Conservation (phyloP, 2,329 filamentous ascomycete species). For the Eurotiales sp. region DNA sequence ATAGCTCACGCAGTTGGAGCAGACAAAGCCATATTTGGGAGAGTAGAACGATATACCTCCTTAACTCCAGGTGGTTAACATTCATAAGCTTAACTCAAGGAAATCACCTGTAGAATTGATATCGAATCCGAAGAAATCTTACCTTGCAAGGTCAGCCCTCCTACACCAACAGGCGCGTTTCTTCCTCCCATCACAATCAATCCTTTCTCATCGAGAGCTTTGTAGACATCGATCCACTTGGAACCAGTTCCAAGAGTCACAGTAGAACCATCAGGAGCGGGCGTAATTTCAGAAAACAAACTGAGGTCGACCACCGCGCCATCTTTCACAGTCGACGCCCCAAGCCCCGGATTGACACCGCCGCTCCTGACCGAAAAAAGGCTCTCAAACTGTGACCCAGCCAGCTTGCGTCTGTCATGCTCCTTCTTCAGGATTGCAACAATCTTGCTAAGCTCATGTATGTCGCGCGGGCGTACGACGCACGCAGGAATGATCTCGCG, state of each 20-base stretch:
- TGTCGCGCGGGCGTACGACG: conserved; percentile 8
- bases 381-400: conserved; percentile 3
- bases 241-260: conserved; percentile 8
- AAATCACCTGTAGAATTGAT: neutral
- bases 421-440: conserved; percentile 6
- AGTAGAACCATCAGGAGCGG: conserved; percentile 2
- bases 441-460: conserved; percentile 10
- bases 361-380: conserved; percentile 7
- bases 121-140: neutral
- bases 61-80: neutral
- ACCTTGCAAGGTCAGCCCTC: conserved; percentile 11
- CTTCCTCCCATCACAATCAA: conserved; percentile 12
- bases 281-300: conserved; percentile 5
- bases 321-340: conserved; percentile 9
- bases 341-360: conserved; percentile 8
- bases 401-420: neutral
- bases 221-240: conserved; percentile 13
- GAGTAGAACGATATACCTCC: conserved; percentile 10
- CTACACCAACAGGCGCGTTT: conserved; percentile 14
- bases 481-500: conserved; percentile 13
- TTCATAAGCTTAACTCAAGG: neutral
- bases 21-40: conserved; percentile 7
- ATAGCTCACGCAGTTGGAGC: conserved; percentile 6
- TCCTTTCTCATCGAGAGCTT: conserved; percentile 7
- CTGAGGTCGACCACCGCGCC: conserved; percentile 11